Evolutionary conservation across 2,329 filamentous ascomycete genomes (phyloP), one percentile per base, ranked within the genome.

Genomic region (Botrytis sinoallii): DNA sequence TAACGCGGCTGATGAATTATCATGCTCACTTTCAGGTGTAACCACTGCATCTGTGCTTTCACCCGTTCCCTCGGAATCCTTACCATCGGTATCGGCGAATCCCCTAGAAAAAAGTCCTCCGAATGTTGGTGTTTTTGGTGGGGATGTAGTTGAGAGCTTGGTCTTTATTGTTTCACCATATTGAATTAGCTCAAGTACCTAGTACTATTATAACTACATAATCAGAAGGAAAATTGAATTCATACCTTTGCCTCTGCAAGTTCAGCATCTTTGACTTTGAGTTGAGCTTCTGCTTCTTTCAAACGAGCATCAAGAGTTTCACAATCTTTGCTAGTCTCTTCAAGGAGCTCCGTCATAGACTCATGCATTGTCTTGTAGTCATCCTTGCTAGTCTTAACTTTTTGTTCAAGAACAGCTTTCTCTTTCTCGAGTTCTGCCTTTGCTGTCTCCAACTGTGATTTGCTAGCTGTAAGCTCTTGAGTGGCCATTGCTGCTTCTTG

Each of bases 1-100:
- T 83, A 91, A 85, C 83, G 89, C 89, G 81, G 86, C 85, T 81
- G 89, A 91, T 82, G 88, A 89, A 84, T 88, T 84, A 81, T 91
- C 89, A 79, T 88, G 86, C 79, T 84, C 83, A 81, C 84, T 84
- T 88, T 90, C 88, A 88, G 87, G 88, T 88, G 80, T 79, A 73
- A 78, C 66, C 48, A 68, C 77, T 70, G 78, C 75, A 71, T 79
- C 78, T 70, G 77, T 72, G 55, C 63, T 68, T 68, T 42, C 66
- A 68, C 66, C 66, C 35, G 66, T 68, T 32, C 57, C 78, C 74
- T 81, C 79, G 76, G 82, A 81, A 29, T 67, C 77, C 79, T 73
- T 80, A 79, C 68, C 65, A 46, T 76, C 80, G 40, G 48, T 57
- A 70, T 82, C 82, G 73, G 88, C 88, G 79, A 86, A 89, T 76